phyloP scores from a whole-genome alignment of 78 protist species.

The slime mould (Dictyostelium discoideum) region DNA sequence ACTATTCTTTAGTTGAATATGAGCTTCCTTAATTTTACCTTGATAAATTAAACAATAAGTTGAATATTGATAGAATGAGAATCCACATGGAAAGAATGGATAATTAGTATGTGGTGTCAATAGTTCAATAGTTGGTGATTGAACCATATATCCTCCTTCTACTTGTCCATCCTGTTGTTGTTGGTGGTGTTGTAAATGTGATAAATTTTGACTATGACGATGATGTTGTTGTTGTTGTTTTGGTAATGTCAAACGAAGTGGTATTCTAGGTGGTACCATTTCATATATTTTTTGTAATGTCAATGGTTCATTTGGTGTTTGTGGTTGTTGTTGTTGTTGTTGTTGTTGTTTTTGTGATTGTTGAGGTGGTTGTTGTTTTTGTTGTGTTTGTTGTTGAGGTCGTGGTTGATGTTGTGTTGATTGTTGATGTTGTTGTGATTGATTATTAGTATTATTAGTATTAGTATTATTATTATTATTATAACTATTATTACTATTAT shows the following conservation, averaged over 20 bases:
- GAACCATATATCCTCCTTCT: background rate
- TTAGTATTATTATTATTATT: background rate
- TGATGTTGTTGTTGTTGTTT: background rate
- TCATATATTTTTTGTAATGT: background rate
- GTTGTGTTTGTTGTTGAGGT: background rate
- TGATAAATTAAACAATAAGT: slow-evolving; percentile 16
- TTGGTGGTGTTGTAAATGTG: background rate
- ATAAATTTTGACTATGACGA: no score
- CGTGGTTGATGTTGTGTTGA: no score
- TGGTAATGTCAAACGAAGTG: background rate
- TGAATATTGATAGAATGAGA: background rate
- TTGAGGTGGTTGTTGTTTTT: background rate
- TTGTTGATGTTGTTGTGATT: no score
- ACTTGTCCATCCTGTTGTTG: background rate
- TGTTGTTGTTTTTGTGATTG: background rate
- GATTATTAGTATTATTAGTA: no score
- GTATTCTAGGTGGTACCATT: background rate
- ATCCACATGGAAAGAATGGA: background rate
- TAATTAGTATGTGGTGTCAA: background rate
- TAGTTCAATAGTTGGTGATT: background rate
- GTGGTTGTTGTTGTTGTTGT: background rate
- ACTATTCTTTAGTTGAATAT: background rate
- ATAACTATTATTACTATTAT: background rate
- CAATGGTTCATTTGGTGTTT: no score
- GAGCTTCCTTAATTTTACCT: slow-evolving; percentile 17